A percentile compares a stretch with the other conserved stretches of the same genome.
These are phyloP conservation scores for Zanthoxylum bungeanum DNA, from an alignment of 345 rosid genomes.

Conservation along the genomic window DNA sequence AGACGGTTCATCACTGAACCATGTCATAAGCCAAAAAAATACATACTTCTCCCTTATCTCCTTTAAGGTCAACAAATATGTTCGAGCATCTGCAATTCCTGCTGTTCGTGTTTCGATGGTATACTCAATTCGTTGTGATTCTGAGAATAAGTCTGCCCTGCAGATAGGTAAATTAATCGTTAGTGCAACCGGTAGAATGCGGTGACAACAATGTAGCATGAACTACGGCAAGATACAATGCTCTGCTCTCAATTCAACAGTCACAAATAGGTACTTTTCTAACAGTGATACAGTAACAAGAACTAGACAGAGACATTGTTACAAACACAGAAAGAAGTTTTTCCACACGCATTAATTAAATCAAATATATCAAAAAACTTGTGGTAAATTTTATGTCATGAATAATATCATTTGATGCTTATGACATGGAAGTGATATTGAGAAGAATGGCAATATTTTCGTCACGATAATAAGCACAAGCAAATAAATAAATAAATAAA, in stretches of 20 bases:
- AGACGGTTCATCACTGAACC: not conserved
- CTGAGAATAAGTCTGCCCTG: conserved; percentile 89
- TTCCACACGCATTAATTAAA: too few species aligned
- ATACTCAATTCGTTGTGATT: conserved; percentile 68
- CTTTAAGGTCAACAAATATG: conserved; percentile 68
- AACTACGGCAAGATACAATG: not conserved
- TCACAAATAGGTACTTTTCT: not conserved
- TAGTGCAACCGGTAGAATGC: conserved; percentile 3
- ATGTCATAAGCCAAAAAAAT: conserved; percentile 7
- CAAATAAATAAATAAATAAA: too few species aligned
- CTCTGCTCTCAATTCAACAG: not conserved
- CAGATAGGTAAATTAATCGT: conserved; percentile 20
- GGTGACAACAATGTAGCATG: not conserved
- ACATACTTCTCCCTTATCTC: conserved; percentile 72
- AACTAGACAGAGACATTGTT: not conserved
- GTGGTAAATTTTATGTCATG: too few species aligned
- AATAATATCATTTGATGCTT: not conserved
- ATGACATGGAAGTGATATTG: not conserved
- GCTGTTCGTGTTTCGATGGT: conserved; percentile 62
- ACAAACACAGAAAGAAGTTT: too few species aligned
- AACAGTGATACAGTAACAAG: not conserved
- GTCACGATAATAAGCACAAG: not conserved
- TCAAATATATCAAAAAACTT: too few species aligned
- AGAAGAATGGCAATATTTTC: not conserved
- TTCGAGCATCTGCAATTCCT: conserved; percentile 84